These are phyloP conservation scores for Mucor sp. DNA, from an alignment of 371 early-diverging fungal genomes.

Conservation along the genomic window DNA sequence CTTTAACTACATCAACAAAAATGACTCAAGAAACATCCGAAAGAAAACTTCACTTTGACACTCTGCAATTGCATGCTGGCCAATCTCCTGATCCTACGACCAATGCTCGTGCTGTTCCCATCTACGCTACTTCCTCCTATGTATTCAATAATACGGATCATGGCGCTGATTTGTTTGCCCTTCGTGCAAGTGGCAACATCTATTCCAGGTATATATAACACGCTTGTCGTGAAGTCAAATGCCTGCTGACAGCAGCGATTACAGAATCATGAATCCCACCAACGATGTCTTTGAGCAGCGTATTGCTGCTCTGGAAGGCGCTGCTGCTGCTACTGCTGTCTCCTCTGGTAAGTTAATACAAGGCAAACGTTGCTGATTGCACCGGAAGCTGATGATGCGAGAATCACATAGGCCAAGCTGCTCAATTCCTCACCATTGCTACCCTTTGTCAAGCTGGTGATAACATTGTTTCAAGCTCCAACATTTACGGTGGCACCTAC, in stretches of 20 bases:
- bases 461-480: slow-evolving; percentile 80
- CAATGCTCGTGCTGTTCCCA: slow-evolving; percentile 86
- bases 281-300: slow-evolving; percentile 87
- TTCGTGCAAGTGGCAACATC: slow-evolving; percentile 70
- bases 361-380: background rate
- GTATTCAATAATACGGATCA: slow-evolving; percentile 77
- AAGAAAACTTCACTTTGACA: slow-evolving; percentile 66
- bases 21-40: background rate
- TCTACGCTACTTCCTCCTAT: slow-evolving; percentile 84
- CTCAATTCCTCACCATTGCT: slow-evolving; percentile 79
- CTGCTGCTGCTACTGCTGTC: slow-evolving; percentile 60
- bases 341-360: slow-evolving; percentile 37
- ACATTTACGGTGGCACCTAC: slow-evolving; percentile 87
- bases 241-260: background rate
- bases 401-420: slow-evolving; percentile 63
- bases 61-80: slow-evolving; percentile 92
- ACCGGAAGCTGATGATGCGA: slow-evolving; percentile 15
- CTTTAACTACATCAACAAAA: background rate
- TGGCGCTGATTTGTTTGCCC: slow-evolving; percentile 78
- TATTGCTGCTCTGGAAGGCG: slow-evolving; percentile 87
- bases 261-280: slow-evolving; percentile 71
- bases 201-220: slow-evolving; percentile 65
- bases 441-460: slow-evolving; percentile 78
- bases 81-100: slow-evolving; percentile 68
- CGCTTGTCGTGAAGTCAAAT: background rate